Evolutionary conservation across 805 yeast genomes (phyloP), one percentile per base, ranked within the genome.

Genomic region (Saccharomycopsis capsularis): DNA sequence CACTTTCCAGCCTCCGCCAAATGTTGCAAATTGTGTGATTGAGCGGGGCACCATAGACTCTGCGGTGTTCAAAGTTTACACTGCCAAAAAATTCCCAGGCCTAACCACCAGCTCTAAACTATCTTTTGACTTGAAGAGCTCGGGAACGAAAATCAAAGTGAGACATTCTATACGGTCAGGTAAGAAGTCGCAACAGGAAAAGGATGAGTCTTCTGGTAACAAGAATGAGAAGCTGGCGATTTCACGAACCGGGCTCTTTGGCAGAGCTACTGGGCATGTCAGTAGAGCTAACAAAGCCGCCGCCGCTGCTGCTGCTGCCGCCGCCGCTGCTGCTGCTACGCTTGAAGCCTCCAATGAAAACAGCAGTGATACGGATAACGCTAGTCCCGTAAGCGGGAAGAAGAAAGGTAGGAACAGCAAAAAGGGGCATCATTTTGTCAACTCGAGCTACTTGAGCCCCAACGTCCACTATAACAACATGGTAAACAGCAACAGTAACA

Each of bases 101-200:
- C 71, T 70, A 16, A 68, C 67, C n/a, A 72, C 70, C 25, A 58
- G 67, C 24, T 54, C 60, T 13, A 61, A 60, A 42, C 49, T 64
- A 24, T 46, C 50, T n/a, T 52, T 52, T 43, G 55, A 52, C 43
- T 52, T 52, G 43, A 48, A 48, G 40, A 49, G 53, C 35, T 42
- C 48, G 4, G 55, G 55, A 4, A 52, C 55, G 15, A 52, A 52
- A 34, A 52, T 52, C 29, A 52, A 52, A 25, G 55, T 52, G 18
- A 42, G 55, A 15, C 51, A 48, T 42, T 44, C 47, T 15, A 76
- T 82, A 60, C 96, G 91, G 68, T 44, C 48, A 6, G 52, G 52
- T 7, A 49, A 49, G 7, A 49, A 49, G 35, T 32, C 43, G 3
- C 41, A 44, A 19, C 16, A 27, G 15, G 29, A 18, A 38, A 39